Conservation (phyloP, 176 grass and related monocot species). For the Aechmea fasciata region DNA sequence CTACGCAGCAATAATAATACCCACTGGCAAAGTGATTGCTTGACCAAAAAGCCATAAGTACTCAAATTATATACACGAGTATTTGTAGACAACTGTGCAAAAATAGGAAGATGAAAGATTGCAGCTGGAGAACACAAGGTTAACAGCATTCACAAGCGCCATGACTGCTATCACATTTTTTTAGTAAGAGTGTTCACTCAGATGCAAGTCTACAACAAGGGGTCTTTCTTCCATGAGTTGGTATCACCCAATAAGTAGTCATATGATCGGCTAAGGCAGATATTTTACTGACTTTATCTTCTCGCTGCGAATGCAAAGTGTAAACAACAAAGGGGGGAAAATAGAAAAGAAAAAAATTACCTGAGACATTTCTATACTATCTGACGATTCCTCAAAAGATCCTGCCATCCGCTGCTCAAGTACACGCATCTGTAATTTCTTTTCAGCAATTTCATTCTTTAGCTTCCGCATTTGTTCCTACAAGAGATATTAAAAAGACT, state of each 20-base stretch:
- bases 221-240: neutral
- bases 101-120: neutral
- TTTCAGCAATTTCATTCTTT: constrained; percentile 74
- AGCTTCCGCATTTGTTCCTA: constrained; percentile 80
- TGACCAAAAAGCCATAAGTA: neutral
- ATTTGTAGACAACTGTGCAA: neutral
- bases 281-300: too few relatives aligned
- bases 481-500: constrained; percentile 3
- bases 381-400: constrained; percentile 52
- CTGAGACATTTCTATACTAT: constrained; percentile 66
- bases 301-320: too few relatives aligned
- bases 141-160: neutral
- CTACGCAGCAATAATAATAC: neutral
- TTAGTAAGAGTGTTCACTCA: neutral
- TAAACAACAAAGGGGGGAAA: neutral
- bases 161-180: neutral
- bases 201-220: neutral
- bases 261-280: too few relatives aligned
- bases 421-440: constrained; percentile 82
- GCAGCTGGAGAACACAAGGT: neutral
- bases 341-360: constrained; percentile 29
- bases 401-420: constrained; percentile 78
- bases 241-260: too few relatives aligned
- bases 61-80: neutral
- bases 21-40: neutral